Base-by-base conservation (phyloP, 768 basidiomycete species). In the Podaxis sp. region DNA sequence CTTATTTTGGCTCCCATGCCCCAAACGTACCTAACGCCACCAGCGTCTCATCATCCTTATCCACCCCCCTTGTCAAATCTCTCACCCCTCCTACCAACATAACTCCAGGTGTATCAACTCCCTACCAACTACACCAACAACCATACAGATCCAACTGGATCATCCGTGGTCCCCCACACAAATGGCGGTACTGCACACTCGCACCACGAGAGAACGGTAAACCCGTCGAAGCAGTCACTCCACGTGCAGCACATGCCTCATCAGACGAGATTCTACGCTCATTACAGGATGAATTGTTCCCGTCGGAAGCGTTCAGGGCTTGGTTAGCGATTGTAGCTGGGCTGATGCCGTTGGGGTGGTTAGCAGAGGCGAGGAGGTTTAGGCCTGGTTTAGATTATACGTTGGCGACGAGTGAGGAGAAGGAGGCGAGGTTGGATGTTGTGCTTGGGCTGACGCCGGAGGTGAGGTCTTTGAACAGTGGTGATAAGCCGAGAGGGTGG, bases 301-400 rank as follows among this genome's bases (percentile, higher is more conserved):
- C 90, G 5, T 89, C 88, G 29, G 67, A 79, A 12, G 90, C 93
- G n/a, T 96, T 96, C 82, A 84, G 94, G 56, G 86, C 91, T n/a
- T 98, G 95, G 95, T 76, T 97, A 41, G 80, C 85, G 17, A 79
- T 84, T 55, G 85, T 96, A 50, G 87, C 89, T 50, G 78, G 80
- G 36, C 69, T 96, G 63, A 78, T 95, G 59, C 91, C 93, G 22
- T 74, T 91, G 69, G 80, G 85, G 46, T 85, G 90, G 74, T 73
- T 82, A 12, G 84, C 85, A n/a, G 89, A 94, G 76, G 93, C 93
- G 53, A 79, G 96, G 67, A 79, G 96, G 59, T 96, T 98, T 75
- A 79, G 96, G 63, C 93, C 94, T 0, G 96, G 95, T 1, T 77
- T 98, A 67, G 96, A 97, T 73, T 98, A 98, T 72, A 96, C 95